Evolutionary conservation across 805 yeast species (phyloP), one percentile per base, ranked within the genome.

Genomic region (Saccharomycopsis microspora): DNA sequence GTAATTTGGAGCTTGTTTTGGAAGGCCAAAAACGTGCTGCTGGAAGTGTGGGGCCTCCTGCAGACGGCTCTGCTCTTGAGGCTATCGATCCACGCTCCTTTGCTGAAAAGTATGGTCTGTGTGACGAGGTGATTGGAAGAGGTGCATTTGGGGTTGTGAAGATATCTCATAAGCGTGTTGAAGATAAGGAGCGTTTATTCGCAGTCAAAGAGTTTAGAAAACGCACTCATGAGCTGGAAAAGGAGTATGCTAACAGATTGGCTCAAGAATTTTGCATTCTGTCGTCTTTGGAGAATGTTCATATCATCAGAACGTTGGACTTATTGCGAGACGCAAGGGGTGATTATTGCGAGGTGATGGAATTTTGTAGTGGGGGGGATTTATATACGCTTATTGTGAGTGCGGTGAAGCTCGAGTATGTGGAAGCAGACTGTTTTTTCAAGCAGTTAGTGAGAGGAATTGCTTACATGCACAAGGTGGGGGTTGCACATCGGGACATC

Each of bases 91-190:
- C 67, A 35, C 59, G 78, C 43, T 77, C 89, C 6, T 83, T 90
- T 62, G 82, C 79, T 5, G 89, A 88, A 56, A 85, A 89, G 61
- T 90, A 90, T 62, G 98, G 98, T 40, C 75, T 84, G 45, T 90
- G 97, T 62, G 96, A 87, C 64, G 97, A 90, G 62, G 85, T 89
- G 43, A 76, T 93, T 54, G 98, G 98, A 30, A 75, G 85, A 45
- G 97, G 97, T 27, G 80, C 96, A 0, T 90, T 85, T 68, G 98
- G 98, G 19, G 86, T 87, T 42, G 97, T 90, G 27, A 72, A 96
- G 52, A 77, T 93, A 4, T 75, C 95, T 5, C 97, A 89, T 68
- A 82, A 82, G 61, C 78, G 75, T 57, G 55, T 66, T 6, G 58
- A 55, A 9, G 58, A 48, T 28, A 70, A 67, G n/a, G 80, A 76